Evolutionary conservation across 805 yeast genomes (phyloP), one percentile per base, ranked within the genome.

Genomic region (Candida anglica): DNA sequence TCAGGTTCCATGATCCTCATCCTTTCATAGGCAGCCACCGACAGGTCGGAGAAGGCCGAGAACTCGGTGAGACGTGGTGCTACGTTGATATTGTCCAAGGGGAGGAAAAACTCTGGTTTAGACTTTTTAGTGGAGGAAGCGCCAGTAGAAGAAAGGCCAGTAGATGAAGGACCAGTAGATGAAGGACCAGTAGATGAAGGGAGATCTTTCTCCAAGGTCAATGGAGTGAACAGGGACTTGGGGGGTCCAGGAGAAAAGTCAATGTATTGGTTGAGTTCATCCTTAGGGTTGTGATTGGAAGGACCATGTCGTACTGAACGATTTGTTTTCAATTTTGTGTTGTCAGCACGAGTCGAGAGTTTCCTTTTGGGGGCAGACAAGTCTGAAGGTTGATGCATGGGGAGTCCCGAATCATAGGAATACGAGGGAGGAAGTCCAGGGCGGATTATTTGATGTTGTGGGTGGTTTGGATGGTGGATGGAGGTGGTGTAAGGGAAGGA

Each of bases 51-150:
- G 30, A 53, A 49, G 10, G 46, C 29, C 7, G 44, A 35, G 15
- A 40, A 30, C 10, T 38, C 32, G 11, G 27, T 33, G 14, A 40
- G 30, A 18, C 31, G 43, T 19, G 40, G 47, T 1, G 33, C 30
- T 5, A 41, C 40, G 21, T 10, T 18, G n/a, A 58, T 32, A 28
- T 46, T 41, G 33, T 54, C 62, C 23, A 58, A 41, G 15, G 55
- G 50, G 15, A 58, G 38, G 28, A 47, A 50, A 33, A 58, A 52
- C 13, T 48, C 53, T 3, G 63, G 64, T 22, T 44, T 36, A 15
- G 31, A 28, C 10, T 27, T 27, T 16, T 27, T 27, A 11, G n/a
- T 11, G n/a, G n/a, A n/a, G n/a, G n/a, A n/a, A 9, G 23, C 23
- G 23, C 23, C 23, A 9, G 9, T 9, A 11, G 9, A 9, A 9